Conservation (phyloP, 345 rosid genomes). For the Dipteronia dyeriana region DNA sequence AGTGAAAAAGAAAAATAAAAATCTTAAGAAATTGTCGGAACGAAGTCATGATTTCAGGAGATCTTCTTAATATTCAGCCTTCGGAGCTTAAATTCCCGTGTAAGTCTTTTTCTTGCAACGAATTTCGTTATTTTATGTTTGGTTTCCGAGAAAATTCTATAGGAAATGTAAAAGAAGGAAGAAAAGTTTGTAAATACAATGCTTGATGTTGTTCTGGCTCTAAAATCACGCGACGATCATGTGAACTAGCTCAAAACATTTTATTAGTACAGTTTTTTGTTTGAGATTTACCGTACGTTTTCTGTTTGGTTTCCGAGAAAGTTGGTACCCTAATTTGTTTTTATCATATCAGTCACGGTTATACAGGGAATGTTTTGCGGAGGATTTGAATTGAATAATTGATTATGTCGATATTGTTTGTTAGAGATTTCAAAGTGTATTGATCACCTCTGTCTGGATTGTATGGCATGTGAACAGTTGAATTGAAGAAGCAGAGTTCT, state of each 20-base stretch:
- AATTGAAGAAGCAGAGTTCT: constrained; percentile 78
- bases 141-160: not conserved
- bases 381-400: not conserved
- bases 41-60: constrained; percentile 50
- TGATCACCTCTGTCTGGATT: constrained; percentile 1
- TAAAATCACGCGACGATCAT: not conserved
- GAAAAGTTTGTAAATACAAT: not conserved
- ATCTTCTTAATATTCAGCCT: constrained; percentile 71
- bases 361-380: not conserved
- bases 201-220: not conserved
- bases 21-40: not conserved
- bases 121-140: constrained; percentile 21
- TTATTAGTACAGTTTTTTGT: not conserved
- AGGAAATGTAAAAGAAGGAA: not conserved
- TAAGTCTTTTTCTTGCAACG: constrained; percentile 35
- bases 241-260: not conserved
- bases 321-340: not conserved
- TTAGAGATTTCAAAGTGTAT: not conserved
- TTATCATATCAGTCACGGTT: no score
- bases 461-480: constrained; percentile 47
- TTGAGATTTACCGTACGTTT: not conserved
- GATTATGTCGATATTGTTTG: not conserved
- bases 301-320: constrained; percentile 15
- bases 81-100: constrained; percentile 82
- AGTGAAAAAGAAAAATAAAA: not conserved